phyloP scores from a whole-genome alignment of 164 flowering plant genomes.

The Taxillus chinensis region DNA sequence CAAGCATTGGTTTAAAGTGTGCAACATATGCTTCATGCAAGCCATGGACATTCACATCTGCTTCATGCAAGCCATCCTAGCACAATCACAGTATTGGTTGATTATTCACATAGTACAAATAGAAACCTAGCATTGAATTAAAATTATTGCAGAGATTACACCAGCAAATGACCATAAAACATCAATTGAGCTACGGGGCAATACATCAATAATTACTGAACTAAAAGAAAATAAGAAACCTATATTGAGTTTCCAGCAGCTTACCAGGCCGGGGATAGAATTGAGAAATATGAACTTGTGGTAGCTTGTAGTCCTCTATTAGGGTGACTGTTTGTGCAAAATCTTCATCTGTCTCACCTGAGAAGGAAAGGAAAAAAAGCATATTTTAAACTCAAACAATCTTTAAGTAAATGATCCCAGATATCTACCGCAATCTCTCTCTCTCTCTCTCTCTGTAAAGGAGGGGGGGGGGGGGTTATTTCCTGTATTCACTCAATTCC shows the following conservation, averaged over 20 bases:
- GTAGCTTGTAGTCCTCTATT: conserved; percentile 67
- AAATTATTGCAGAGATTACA: no score
- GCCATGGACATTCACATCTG: no score
- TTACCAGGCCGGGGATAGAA: conserved; percentile 97
- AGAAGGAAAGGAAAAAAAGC: conserved; percentile 11
- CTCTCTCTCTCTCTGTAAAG: no score
- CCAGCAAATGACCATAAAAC: no score
- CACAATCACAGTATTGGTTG: no score
- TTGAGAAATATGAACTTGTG: conserved; percentile 98
- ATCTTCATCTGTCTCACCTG: conserved; percentile 99
- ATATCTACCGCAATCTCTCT: neutral
- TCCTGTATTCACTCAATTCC: no score
- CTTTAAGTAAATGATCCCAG: neutral
- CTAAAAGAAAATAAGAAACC: neutral
- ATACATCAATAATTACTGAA: neutral
- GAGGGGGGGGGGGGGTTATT: neutral
- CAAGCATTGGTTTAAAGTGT: no score
- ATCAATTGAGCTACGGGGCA: no score
- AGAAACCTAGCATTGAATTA: no score
- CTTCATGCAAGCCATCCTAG: no score
- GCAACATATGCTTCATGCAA: no score
- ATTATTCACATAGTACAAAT: no score
- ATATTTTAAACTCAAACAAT: neutral
- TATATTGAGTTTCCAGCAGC: neutral
- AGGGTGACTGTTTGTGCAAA: conserved; percentile 70